These are phyloP conservation scores for Yamadazyma takamatsuzukensis DNA, from an alignment of 805 yeast species.

Conservation along the genomic window DNA sequence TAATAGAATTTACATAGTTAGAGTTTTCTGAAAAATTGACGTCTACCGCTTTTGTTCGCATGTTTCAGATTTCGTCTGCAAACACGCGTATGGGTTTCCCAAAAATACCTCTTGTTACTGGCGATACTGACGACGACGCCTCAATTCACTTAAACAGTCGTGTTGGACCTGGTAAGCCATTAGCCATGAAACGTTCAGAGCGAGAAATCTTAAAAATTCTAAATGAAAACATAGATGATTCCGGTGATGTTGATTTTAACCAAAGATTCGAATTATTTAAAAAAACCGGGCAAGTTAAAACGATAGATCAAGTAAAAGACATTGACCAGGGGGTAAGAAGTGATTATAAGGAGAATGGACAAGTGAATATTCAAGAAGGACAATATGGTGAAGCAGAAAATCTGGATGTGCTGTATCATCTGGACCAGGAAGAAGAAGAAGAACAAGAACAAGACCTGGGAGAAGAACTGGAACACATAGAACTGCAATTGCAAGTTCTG, in stretches of 20 bases:
- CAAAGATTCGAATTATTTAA: slow-evolving; percentile 15
- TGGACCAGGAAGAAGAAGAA: slow-evolving; percentile 1
- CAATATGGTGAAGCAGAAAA: slow-evolving; percentile 9
- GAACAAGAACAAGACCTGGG: slow-evolving; percentile 1
- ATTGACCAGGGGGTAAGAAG: neutral
- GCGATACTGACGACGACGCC: slow-evolving; percentile 41
- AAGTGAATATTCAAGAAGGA: slow-evolving; percentile 1
- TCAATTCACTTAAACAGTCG: slow-evolving; percentile 36
- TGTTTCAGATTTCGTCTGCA: neutral
- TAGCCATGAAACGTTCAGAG: slow-evolving; percentile 17
- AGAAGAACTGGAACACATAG: neutral
- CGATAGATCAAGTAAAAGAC: neutral
- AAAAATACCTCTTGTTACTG: slow-evolving; percentile 31
- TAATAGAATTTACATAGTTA: too few relatives aligned
- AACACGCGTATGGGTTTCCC: slow-evolving; percentile 26
- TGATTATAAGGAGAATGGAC: neutral
- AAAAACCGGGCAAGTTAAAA: slow-evolving; percentile 5
- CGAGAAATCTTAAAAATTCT: slow-evolving; percentile 18
- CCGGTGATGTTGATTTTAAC: slow-evolving; percentile 14
- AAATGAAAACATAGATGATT: slow-evolving; percentile 13
- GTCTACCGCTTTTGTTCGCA: neutral
- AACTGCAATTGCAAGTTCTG: neutral
- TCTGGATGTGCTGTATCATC: neutral
- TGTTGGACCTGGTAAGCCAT: slow-evolving; percentile 38
- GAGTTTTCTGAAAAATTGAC: too few relatives aligned